These are phyloP conservation scores for Anethum foeniculum DNA, from an alignment of 140 eudicot genomes.

Conservation along the genomic window DNA sequence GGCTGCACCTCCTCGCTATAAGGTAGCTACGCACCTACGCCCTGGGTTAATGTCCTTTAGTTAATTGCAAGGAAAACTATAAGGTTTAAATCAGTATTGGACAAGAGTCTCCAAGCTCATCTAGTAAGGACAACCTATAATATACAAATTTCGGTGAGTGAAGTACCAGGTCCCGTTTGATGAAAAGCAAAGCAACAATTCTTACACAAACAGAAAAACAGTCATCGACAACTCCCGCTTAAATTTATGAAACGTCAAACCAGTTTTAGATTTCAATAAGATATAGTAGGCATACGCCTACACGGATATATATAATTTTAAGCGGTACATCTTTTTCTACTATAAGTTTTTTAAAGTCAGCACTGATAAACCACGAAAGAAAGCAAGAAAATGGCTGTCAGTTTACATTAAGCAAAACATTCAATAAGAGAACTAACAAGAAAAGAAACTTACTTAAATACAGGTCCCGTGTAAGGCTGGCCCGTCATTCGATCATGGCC, in stretches of 20 bases:
- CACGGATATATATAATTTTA: background rate
- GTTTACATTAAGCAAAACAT: background rate
- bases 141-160: background rate
- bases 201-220: background rate
- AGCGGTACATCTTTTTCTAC: background rate
- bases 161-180: background rate
- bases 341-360: background rate
- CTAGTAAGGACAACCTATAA: background rate
- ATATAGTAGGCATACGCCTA: background rate
- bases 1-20: too few relatives aligned
- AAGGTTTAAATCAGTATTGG: background rate
- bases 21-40: too few relatives aligned
- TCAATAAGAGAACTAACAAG: background rate
- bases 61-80: background rate
- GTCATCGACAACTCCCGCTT: background rate
- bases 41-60: background rate
- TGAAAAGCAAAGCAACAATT: background rate
- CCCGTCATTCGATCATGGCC: slow-evolving; percentile 35
- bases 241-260: background rate
- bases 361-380: background rate
- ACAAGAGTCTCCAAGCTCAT: background rate
- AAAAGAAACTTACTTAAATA: slow-evolving; percentile 44
- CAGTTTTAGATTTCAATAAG: background rate
- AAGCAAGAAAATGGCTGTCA: background rate
- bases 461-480: slow-evolving; percentile 71